These are phyloP conservation scores for Vitellaria paradoxa DNA, from an alignment of 179 eudicot species.

Conservation along the genomic window DNA sequence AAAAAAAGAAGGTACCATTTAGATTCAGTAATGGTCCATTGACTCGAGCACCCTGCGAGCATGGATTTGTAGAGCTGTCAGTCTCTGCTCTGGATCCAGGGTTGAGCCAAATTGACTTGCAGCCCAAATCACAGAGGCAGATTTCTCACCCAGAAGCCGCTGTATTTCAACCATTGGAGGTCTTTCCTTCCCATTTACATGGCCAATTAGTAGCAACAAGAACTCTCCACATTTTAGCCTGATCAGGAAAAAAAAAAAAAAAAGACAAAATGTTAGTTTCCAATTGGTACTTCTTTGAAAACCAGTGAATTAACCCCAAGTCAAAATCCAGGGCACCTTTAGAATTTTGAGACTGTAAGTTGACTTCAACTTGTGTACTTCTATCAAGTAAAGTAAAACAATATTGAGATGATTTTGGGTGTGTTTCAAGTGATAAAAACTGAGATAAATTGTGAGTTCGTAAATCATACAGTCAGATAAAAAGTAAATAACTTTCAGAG, in stretches of 20 bases:
- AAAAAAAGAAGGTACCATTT: not conserved
- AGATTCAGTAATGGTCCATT: constrained; percentile 57
- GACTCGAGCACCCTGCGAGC: constrained; percentile 92
- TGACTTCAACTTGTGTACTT: not conserved
- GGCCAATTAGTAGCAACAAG: constrained; percentile 83
- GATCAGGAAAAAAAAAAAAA: constrained; percentile 12
- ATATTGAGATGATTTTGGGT: not conserved
- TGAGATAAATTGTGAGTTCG: no score
- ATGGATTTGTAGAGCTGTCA: constrained; percentile 87
- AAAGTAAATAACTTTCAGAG: no score
- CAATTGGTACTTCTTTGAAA: not conserved
- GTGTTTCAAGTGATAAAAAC: no score
- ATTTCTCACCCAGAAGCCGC: constrained; percentile 82
- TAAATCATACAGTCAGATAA: no score
- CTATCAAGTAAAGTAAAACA: not conserved
- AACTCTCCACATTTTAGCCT: constrained; percentile 97
- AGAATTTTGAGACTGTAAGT: not conserved
- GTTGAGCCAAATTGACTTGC: constrained; percentile 97
- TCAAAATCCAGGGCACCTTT: not conserved
- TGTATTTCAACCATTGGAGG: constrained; percentile 74
- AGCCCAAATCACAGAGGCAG: constrained; percentile 95
- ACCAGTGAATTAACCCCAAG: not conserved
- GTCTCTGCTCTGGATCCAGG: constrained; percentile 87
- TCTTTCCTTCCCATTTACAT: constrained; percentile 76
- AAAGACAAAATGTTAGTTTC: constrained; percentile 4